Percentiles rank a stretch among this genome's conserved stretches.
These are phyloP conservation scores for Curvularia lunata DNA, from an alignment of 2,329 filamentous ascomycete species.

Conservation along the genomic window DNA sequence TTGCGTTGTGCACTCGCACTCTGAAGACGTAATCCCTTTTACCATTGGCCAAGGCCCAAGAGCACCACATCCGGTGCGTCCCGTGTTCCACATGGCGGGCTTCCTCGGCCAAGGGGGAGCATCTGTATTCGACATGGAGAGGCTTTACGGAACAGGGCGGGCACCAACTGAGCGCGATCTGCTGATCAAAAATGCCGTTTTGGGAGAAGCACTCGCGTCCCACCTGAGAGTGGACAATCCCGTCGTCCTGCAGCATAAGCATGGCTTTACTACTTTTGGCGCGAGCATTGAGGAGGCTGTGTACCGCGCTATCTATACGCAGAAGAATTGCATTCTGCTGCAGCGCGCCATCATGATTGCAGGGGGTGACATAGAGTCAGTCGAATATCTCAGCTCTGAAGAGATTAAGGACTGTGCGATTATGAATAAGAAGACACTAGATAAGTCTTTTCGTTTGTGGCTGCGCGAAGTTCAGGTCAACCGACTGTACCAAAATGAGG, in stretches of 20 bases:
- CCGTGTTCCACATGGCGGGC: constrained; percentile 51
- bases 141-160: constrained; percentile 23
- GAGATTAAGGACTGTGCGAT: constrained; percentile 44
- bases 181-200: constrained; percentile 31
- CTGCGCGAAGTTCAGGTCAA: constrained; percentile 47
- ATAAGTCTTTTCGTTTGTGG: constrained; percentile 52
- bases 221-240: constrained; percentile 22
- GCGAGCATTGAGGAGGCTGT: constrained; percentile 50
- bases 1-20: constrained; percentile 52
- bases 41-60: constrained; percentile 37
- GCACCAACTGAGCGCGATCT: constrained; percentile 24
- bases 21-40: constrained; percentile 51
- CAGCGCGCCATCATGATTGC: constrained; percentile 42
- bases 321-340: constrained; percentile 43
- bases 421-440: constrained; percentile 41
- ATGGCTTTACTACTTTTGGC: constrained; percentile 53
- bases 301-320: constrained; percentile 51
- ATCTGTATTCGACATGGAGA: constrained; percentile 22
- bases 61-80: constrained; percentile 26
- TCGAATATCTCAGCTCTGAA: constrained; percentile 45
- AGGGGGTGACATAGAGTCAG: constrained; percentile 34
- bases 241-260: constrained; percentile 51
- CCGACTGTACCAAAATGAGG: constrained; percentile 48
- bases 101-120: constrained; percentile 41
- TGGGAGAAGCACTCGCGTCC: constrained; percentile 35